Evolutionary conservation across 805 yeast species (phyloP), one percentile per base, ranked within the genome.

Genomic region (Saccharomycopsis sp.): DNA sequence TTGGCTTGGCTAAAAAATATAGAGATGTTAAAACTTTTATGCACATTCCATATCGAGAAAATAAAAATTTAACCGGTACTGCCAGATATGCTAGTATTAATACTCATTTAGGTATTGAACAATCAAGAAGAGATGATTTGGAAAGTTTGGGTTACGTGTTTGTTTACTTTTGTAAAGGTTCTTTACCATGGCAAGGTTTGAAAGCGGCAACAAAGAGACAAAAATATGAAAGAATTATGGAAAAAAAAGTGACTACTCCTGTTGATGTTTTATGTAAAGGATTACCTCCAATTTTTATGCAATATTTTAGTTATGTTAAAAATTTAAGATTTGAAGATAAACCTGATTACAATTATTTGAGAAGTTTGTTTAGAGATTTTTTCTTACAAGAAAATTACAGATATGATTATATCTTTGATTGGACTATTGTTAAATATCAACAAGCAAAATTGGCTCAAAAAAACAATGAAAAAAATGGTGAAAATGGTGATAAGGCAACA

Each of bases 151-250:
- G 96, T 41, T 90, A 90, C 61, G 97, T 90, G 43, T 72, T 93
- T 56, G 85, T 90, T 56, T 90, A 90, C 66, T 93, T 90, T 62
- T 84, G 95, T 64, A 79, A 95, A 47, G 97, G 98, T 36, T 84
- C 95, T 14, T 76, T 90, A 57, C 98, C 98, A 44, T 90, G 98
- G 98, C 98, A 90, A 67, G 98, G 98, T 3, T 75, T 90, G 58
- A 88, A 88, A 66, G 98, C 97, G 32, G 93, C 90, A 21, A 87
- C 96, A 13, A 90, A 90, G 68, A 85, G 95, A 68, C 97, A 90
- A 64, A 90, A 93, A 66, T 90, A 90, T 65, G 97, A 90, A 67
- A 77, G 96, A 51, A 93, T 90, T 56, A 81, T 90, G 80, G 97
- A 90, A 62, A 86, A 85, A 71, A 90, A 90, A 65, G 79, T 89